Percentiles rank a stretch among this genome's conserved stretches.
These are phyloP conservation scores for Aspergillus glaucus DNA, from an alignment of 2,329 filamentous ascomycete species.

Conservation along the genomic window DNA sequence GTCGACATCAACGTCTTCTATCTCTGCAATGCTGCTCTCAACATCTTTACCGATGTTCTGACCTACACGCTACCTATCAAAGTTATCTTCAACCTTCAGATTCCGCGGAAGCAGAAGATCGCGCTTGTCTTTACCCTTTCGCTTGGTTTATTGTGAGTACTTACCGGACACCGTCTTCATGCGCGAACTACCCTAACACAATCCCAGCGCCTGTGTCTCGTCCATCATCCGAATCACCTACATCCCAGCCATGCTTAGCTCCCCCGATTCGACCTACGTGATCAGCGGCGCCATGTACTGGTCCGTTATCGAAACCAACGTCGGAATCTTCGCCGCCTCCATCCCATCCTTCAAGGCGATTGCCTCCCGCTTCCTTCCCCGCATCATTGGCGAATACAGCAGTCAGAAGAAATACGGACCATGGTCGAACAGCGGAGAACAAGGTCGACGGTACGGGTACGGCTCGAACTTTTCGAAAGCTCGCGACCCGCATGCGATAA, in stretches of 20 bases:
- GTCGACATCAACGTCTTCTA: constrained; percentile 47
- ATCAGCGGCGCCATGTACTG: constrained; percentile 41
- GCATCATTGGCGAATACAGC: constrained; percentile 32
- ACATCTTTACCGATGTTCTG: constrained; percentile 54
- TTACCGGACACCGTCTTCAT: not conserved
- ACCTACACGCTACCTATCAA: constrained; percentile 49
- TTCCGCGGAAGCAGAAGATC: constrained; percentile 44
- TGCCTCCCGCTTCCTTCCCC: constrained; percentile 38
- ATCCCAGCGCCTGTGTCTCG: constrained; percentile 38
- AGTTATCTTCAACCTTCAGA: constrained; percentile 40
- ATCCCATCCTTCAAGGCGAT: constrained; percentile 39
- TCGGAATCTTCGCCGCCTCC: constrained; percentile 38
- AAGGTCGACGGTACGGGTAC: constrained; percentile 8
- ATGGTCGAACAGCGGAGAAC: constrained; percentile 15
- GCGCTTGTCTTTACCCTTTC: constrained; percentile 46
- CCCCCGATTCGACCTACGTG: constrained; percentile 29
- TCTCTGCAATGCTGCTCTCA: constrained; percentile 51
- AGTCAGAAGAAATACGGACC: constrained; percentile 17
- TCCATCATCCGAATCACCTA: constrained; percentile 44
- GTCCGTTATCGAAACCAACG: constrained; percentile 39
- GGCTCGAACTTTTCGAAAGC: constrained; percentile 24
- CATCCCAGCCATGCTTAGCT: constrained; percentile 38
- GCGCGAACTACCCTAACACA: not conserved
- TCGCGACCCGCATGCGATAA: constrained; percentile 15
- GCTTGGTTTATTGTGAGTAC: constrained; percentile 41